Evolutionary conservation across 1,284 basidiomycete species (phyloP).

Genomic region (Pyrrhoderma lamaoense): DNA sequence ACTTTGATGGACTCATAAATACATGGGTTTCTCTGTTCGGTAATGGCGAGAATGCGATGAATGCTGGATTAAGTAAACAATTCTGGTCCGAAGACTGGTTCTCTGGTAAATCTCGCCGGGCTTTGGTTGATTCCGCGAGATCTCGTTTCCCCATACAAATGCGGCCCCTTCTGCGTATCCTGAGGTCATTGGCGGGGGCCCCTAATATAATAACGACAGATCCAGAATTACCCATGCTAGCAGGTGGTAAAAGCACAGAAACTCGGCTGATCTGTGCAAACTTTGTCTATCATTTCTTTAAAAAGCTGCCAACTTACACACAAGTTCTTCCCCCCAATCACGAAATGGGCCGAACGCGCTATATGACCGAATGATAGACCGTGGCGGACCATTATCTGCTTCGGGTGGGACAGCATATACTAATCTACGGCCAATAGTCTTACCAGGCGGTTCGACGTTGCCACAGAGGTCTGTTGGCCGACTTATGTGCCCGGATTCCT

Average conservation of each 20-base stretch:
- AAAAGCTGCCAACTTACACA: constrained; percentile 67
- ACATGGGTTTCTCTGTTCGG: constrained; percentile 80
- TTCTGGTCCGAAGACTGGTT: constrained; percentile 71
- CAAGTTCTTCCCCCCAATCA: constrained; percentile 56
- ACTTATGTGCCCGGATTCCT: constrained; percentile 64
- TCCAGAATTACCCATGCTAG: constrained; percentile 39
- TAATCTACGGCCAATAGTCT: constrained; percentile 57
- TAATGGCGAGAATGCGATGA: constrained; percentile 60
- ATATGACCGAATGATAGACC: constrained; percentile 58
- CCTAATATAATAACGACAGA: constrained; percentile 66
- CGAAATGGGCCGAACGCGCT: constrained; percentile 59
- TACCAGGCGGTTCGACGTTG: constrained; percentile 70
- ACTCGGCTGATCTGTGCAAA: constrained; percentile 49
- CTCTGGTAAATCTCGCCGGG: constrained; percentile 53
- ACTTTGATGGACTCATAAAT: constrained; percentile 64
- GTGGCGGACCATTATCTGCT: constrained; percentile 44
- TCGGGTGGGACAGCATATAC: constrained; percentile 53
- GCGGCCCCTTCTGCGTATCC: constrained; percentile 61
- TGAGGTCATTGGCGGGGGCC: constrained; percentile 66
- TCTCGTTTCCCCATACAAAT: constrained; percentile 78
- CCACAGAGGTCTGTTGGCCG: constrained; percentile 61
- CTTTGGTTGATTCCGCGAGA: constrained; percentile 72
- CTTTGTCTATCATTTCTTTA: constrained; percentile 69
- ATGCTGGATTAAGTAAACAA: constrained; percentile 68
- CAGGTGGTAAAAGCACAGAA: constrained; percentile 27